Conservation (phyloP, 1,284 basidiomycete genomes). For the Heterobasidion occidentale region DNA sequence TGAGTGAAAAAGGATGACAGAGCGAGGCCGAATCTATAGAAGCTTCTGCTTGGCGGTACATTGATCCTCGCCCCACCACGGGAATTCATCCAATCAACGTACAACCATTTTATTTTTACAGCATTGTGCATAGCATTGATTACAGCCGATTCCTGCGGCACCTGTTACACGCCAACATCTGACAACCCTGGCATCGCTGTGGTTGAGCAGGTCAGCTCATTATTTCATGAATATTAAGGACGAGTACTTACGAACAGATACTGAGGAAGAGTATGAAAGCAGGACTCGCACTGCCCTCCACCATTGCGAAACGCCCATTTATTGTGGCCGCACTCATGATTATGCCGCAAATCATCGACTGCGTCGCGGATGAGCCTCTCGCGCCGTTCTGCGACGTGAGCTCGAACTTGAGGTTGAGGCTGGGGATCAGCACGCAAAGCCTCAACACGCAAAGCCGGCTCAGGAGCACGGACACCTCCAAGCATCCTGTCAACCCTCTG, state of each 20-base stretch:
- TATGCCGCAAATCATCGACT: slow-evolving; percentile 23
- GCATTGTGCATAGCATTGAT: background rate
- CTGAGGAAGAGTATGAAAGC: slow-evolving; percentile 17
- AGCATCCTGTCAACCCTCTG: slow-evolving; percentile 14
- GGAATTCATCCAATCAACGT: no score
- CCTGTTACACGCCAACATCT: slow-evolving; percentile 21
- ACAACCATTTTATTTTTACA: no score
- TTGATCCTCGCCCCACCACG: no score
- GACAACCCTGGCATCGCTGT: slow-evolving; percentile 27
- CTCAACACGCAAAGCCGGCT: background rate
- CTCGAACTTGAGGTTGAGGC: background rate
- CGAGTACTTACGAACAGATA: slow-evolving; percentile 27
- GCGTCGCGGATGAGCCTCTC: slow-evolving; percentile 16
- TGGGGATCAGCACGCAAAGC: background rate
- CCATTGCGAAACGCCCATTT: slow-evolving; percentile 21
- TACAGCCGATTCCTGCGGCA: slow-evolving; percentile 25
- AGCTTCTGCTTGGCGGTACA: no score
- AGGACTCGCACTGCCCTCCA: slow-evolving; percentile 24
- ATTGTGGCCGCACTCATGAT: slow-evolving; percentile 28
- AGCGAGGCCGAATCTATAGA: no score
- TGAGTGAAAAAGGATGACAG: no score
- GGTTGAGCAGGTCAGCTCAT: background rate
- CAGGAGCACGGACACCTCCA: background rate
- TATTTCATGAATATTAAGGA: background rate
- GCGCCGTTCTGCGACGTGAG: background rate